Percentiles rank a stretch among this genome's conserved stretches.
Evolutionary conservation across 129 eudicot species (phyloP).

Genomic region (Saussurea involucrata): DNA sequence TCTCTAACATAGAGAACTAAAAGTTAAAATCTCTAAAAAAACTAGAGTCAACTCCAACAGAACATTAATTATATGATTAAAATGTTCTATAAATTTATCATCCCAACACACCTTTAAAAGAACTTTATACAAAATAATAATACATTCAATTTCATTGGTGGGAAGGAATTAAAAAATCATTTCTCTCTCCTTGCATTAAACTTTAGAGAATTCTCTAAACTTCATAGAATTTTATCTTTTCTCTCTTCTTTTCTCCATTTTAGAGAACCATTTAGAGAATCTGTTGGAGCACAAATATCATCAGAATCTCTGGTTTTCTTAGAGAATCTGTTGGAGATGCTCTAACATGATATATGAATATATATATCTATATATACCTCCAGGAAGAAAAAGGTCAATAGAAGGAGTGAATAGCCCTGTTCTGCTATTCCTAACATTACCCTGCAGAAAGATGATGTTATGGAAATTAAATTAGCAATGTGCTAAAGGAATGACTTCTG

Average conservation of each 20-base stretch:
- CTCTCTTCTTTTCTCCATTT: neutral
- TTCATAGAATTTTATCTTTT: too few relatives aligned
- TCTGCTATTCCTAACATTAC: slow-evolving; percentile 94
- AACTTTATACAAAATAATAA: neutral
- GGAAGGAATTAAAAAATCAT: neutral
- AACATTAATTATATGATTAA: neutral
- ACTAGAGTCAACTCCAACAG: neutral
- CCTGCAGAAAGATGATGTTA: slow-evolving; percentile 39
- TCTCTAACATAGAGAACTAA: neutral
- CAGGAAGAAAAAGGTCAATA: slow-evolving; percentile 75
- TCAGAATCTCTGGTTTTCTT: neutral
- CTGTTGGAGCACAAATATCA: neutral
- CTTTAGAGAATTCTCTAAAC: neutral
- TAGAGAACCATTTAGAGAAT: neutral
- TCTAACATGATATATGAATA: neutral
- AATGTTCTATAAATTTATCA: neutral
- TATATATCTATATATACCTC: slow-evolving; percentile 51
- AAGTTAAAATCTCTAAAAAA: neutral
- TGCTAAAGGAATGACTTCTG: neutral
- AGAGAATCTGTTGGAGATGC: neutral
- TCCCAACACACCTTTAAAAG: neutral
- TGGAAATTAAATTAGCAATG: neutral
- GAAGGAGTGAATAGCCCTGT: slow-evolving; percentile 76
- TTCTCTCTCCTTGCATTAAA: neutral
- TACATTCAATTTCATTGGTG: neutral